A percentile compares a stretch with the other conserved stretches of the same genome.
Evolutionary conservation across 225 moss, liverwort and hornwort species (phyloP).

Genomic region (Lunularia cruciata): DNA sequence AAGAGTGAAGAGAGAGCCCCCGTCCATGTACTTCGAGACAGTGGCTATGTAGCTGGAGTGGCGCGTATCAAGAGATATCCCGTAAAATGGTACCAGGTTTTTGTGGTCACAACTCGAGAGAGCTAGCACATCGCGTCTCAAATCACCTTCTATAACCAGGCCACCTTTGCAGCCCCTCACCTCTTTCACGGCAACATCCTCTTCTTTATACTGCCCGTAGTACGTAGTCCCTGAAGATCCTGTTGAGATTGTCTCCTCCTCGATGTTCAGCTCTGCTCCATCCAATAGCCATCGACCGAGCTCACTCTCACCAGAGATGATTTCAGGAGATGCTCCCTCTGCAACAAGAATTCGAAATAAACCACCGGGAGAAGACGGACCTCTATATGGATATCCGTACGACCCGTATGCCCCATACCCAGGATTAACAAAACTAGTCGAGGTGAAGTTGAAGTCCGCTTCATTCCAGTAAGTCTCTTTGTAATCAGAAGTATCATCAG

Average conservation of each 20-base stretch:
- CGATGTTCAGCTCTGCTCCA: conserved; percentile 20
- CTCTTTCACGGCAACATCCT: conserved; percentile 26
- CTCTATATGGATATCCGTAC: conserved; percentile 7
- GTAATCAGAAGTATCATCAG: conserved; percentile 10
- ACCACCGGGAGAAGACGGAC: conserved; percentile 13
- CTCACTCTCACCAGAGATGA: conserved; percentile 36
- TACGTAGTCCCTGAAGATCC: background rate
- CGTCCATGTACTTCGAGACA: conserved; percentile 21
- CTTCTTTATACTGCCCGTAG: conserved; percentile 25
- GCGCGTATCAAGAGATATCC: conserved; percentile 31
- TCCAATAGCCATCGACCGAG: conserved; percentile 31
- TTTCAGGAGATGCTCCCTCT: conserved; percentile 27
- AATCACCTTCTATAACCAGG: conserved; percentile 29
- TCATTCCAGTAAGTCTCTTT: conserved; percentile 44
- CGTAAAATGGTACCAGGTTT: conserved; percentile 34
- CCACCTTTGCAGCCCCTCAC: conserved; percentile 20
- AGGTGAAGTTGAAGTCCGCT: conserved; percentile 45
- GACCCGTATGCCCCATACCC: conserved; percentile 10
- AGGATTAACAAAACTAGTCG: conserved; percentile 33
- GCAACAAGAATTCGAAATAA: conserved; percentile 21
- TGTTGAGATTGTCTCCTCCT: conserved; percentile 17
- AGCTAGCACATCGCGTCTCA: conserved; percentile 33
- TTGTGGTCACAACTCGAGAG: conserved; percentile 22
- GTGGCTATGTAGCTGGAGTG: conserved; percentile 36
- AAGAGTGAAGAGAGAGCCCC: conserved; percentile 29